Base-by-base conservation (phyloP, 1,139 yeast genomes). In the Ashbya aceris region DNA sequence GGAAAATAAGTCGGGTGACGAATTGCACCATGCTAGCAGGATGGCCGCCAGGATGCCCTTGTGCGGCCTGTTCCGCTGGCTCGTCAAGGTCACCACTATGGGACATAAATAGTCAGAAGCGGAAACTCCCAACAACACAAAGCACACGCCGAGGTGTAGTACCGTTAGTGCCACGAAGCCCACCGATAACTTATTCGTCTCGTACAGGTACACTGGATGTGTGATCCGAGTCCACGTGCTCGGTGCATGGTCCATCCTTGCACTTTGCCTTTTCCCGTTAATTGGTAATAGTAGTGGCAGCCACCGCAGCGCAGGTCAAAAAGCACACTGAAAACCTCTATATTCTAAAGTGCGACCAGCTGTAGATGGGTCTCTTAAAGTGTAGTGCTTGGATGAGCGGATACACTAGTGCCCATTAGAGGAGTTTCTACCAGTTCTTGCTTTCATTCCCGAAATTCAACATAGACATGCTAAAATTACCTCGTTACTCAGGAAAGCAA, bases 11-110 rank as follows among this genome's bases (percentile, higher is more conserved):
- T 91, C 98, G 0, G 97, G 96, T 0, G 96, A 75, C 7, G 96
- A 93, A 58, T 91, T 91, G 4, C 97, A 97, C 58, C 91, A 73
- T 0, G 98, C 95, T 45, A 91, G 67, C 37, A 87, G 64, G n/a
- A 61, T 52, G 2, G 64, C 62, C 46, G 59, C 51, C 13, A 61
- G 35, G 2, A 55, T 48, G 7, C 61, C 61, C 2, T 33, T 39
- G 30, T 29, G 35, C 20, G 42, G 27, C 11, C 29, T 36, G 13
- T 57, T 44, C 8, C 47, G 41, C 28, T 45, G 50, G 27, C 54
- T 58, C 7, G 62, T 47, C 10, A 60, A 41, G 27, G 45, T 45
- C 9, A 62, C 60, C 8, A 60, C 63, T 40, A 55, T 57, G 6
- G 62, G 61, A 39, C 64, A 60, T 8, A 60, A 43, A 40, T 57